Base-by-base conservation (phyloP, 2,329 filamentous ascomycete species). In the Claviceps sorghi region DNA sequence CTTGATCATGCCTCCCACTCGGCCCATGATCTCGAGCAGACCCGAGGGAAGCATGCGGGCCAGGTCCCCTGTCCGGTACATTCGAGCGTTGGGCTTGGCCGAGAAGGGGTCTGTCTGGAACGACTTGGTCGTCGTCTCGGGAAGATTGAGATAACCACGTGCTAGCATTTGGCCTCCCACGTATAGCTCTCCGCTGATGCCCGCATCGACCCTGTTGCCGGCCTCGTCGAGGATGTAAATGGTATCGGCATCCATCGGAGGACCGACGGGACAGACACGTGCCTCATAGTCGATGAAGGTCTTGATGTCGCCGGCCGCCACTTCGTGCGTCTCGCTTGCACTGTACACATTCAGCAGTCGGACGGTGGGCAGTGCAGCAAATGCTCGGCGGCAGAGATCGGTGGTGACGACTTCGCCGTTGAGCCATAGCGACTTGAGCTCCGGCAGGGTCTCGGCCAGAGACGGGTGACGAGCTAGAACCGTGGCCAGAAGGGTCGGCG, bases 381-480 rank as follows among this genome's bases (percentile, higher is more conserved):
- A 72, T 2, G 80, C 82, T 42, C 84, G 78, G 29, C 80, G 79
- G 34, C 82, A 84, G 17, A 90, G 76, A 61, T 90, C 86, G 0
- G 84, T 84, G 0, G 84, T 87, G 50, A 90, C 86, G 1, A 91
- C 86, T 67, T 91, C 86, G 49, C 86, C 86, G 58, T 91, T 90
- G 32, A 91, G 72, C 86, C 86, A 90, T 32, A 90, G 67, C 0
- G 83, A 86, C 45, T 78, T 78, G 52, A 91, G 70, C 19, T 83
- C 67, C 8, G 83, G 81, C 9, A 90, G 72, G 43, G 78, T 76
- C 29, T 72, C 68, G 19, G 76, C 79, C 50, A 90, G 75, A 45
- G 82, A 73, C 8, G 83, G 73, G 63, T 88, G 82, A 44, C 84
- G 77, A 1, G 84, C 76, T 19, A 91, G 75, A 2, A 89, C 80